phyloP scores from a whole-genome alignment of 805 yeast genomes.

The Yamadazyma laniorum region DNA sequence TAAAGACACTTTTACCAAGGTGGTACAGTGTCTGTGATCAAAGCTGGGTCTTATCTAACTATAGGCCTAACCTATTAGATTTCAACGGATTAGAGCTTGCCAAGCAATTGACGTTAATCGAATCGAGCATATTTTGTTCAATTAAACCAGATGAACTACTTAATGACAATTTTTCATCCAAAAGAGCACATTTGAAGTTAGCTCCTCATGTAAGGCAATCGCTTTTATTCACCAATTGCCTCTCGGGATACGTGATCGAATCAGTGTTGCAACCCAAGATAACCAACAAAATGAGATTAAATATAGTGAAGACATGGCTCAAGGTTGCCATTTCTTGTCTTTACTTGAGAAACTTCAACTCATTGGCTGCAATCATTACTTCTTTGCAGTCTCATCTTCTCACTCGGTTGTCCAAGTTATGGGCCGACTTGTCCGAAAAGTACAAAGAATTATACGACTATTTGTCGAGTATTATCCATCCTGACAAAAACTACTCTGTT shows the following conservation, averaged over 20 bases:
- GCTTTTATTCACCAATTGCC: constrained; percentile 64
- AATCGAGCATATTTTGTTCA: constrained; percentile 60
- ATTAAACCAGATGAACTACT: constrained; percentile 66
- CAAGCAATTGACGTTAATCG: constrained; percentile 72
- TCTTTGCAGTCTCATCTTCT: constrained; percentile 71
- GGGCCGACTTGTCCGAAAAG: constrained; percentile 58
- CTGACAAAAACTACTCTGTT: constrained; percentile 67
- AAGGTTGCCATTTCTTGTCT: constrained; percentile 71
- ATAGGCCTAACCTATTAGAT: constrained; percentile 52
- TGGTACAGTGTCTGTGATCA: constrained; percentile 54
- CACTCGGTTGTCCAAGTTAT: constrained; percentile 57
- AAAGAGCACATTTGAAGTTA: constrained; percentile 53
- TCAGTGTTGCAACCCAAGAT: constrained; percentile 57
- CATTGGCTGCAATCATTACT: constrained; percentile 76
- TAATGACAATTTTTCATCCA: constrained; percentile 60
- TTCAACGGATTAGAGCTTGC: constrained; percentile 73
- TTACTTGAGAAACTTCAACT: constrained; percentile 72
- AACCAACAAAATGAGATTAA: constrained; percentile 47
- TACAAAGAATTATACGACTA: constrained; percentile 62
- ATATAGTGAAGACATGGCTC: constrained; percentile 66
- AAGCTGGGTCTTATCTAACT: constrained; percentile 56
- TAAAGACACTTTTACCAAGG: constrained; percentile 37
- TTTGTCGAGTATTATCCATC: constrained; percentile 67
- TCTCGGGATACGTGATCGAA: constrained; percentile 72
- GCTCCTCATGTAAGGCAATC: constrained; percentile 66